These are phyloP conservation scores for Nakazawaea sp. DNA, from an alignment of 805 yeast genomes.

Conservation along the genomic window DNA sequence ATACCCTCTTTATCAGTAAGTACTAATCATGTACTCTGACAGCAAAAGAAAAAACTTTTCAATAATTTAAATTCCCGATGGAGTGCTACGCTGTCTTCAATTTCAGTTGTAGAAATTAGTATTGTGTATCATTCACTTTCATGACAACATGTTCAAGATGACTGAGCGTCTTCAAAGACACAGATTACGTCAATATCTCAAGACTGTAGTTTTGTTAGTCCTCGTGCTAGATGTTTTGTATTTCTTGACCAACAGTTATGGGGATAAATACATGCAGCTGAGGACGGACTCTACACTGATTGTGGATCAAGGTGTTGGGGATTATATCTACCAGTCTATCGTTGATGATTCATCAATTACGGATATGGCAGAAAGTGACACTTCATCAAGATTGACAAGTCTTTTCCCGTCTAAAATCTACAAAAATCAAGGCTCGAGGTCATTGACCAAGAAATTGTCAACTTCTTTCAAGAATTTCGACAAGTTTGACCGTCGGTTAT, in stretches of 20 bases:
- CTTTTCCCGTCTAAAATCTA: not conserved
- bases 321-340: not conserved
- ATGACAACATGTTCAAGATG: not conserved
- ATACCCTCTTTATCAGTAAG: not conserved
- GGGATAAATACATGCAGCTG: slow-evolving; percentile 23
- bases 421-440: not conserved
- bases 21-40: not conserved
- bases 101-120: too few species aligned
- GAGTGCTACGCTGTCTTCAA: not conserved
- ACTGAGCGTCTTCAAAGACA: too few species aligned
- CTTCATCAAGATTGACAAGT: not conserved
- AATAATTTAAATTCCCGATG: not conserved
- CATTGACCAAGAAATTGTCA: not conserved
- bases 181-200: slow-evolving; percentile 63
- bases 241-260: slow-evolving; percentile 54
- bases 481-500: slow-evolving; percentile 8
- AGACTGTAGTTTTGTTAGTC: slow-evolving; percentile 90
- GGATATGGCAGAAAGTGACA: not conserved
- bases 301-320: not conserved
- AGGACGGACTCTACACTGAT: not conserved
- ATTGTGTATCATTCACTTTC: too few species aligned
- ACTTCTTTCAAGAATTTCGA: not conserved
- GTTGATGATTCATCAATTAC: not conserved
- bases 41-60: not conserved
- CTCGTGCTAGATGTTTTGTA: slow-evolving; percentile 91